Evolutionary conservation across 2,329 filamentous ascomycete species (phyloP), one percentile per base, ranked within the genome.

Genomic region (Tolypocladium inflatum): DNA sequence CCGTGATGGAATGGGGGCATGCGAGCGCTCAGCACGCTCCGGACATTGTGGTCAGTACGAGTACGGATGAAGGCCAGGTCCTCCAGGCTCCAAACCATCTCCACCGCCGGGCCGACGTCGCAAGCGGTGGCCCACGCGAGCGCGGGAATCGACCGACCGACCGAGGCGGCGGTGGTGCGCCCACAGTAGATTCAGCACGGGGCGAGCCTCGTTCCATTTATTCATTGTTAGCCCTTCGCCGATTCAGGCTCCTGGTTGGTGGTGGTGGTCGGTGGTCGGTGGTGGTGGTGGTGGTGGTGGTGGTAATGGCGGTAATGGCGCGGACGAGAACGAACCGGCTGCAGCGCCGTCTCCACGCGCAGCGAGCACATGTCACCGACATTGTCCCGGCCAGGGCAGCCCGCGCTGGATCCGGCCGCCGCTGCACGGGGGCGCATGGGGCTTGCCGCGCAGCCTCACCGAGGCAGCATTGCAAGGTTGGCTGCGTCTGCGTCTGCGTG

Each of bases 401-500:
- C 26, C n/a, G n/a, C n/a, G n/a, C n/a, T n/a, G n/a, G n/a, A n/a
- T n/a, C n/a, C n/a, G n/a, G n/a, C n/a, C n/a, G n/a, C n/a, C n/a
- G n/a, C n/a, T 33, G 30, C 30, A 33, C 30, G 30, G 37, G 10
- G 19, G 0, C n/a, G 39, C 39, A 42, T 42, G 39, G 8, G 38
- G 41, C 41, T 37, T 48, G 41, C 30, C 50, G 55, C 39, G 55
- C 55, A 42, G 48, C 48, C 55, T 57, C 55, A 53, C 55, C 55
- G 55, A 57, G 38, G 55, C 48, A 57, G 55, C 45, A 57, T 53
- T 37, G 48, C 55, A 26, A 55, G 39, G 54, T 23, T n/a, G 11
- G n/a, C 17, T 23, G 54, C 38, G 54, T 30, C 26, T 48, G 54
- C 54, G 38, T 26, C 54, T 55, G 54, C 38, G 26, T 15, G 35